Conservation (phyloP, 306 rosid species). For the Cucumis hystrix region DNA sequence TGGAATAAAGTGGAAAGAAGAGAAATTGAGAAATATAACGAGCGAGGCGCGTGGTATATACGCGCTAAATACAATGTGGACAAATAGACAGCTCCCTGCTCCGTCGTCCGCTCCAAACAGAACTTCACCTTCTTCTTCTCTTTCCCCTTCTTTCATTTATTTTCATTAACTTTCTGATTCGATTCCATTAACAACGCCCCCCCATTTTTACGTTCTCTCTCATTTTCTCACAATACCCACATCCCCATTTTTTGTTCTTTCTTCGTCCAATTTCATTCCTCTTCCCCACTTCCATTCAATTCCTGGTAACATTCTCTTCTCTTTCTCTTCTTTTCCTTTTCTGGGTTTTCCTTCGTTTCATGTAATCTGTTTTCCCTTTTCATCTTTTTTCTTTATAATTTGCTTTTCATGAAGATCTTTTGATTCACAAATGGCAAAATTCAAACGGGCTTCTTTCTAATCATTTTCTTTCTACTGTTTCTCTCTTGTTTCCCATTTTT, state of each 20-base stretch:
- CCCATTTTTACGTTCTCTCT: not conserved
- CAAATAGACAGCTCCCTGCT: slow-evolving; percentile 1
- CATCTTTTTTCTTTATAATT: not conserved
- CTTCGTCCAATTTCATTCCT: not conserved
- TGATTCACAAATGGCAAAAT: not conserved
- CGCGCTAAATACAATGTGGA: not conserved
- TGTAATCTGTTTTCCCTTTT: not conserved
- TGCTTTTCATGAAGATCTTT: not conserved
- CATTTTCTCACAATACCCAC: not conserved
- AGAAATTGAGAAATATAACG: not conserved
- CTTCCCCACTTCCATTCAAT: not conserved
- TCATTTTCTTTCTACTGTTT: not conserved
- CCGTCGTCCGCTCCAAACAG: slow-evolving; percentile 2
- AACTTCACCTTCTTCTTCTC: not conserved
- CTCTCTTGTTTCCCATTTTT: not conserved
- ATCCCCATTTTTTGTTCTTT: not conserved
- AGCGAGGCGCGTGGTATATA: not conserved
- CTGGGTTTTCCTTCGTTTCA: not conserved
- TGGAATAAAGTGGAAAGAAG: not conserved
- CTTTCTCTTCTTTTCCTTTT: not conserved
- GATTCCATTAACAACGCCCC: not conserved
- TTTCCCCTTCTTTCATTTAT: not conserved
- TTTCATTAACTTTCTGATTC: not conserved
- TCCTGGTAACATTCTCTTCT: not conserved
- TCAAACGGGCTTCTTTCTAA: not conserved